Evolutionary conservation across 2,329 filamentous ascomycete species (phyloP), one percentile per base, ranked within the genome.

Genomic region (Aspergillus sp.): DNA sequence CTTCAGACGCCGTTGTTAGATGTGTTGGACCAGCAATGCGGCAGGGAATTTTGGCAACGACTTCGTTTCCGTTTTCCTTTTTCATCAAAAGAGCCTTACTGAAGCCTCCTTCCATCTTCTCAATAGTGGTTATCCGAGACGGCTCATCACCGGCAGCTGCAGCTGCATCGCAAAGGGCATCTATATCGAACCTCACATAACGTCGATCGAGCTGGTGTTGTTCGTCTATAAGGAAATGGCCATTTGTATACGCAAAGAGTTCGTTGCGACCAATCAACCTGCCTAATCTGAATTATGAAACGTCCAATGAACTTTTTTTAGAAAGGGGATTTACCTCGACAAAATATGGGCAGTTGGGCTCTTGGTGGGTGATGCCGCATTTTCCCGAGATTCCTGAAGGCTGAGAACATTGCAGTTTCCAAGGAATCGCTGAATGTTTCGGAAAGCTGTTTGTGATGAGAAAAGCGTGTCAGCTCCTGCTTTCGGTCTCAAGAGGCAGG

Each of bases 11-110:
- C 28, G 62, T 65, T 10, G 51, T 59, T n/a, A 56, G 56, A 1
- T 30, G 43, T 4, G 56, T n/a, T 19, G 58, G 59, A 5, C 63
- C 63, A 43, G 61, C 53, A 52, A 58, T 61, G 1, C 38, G 58
- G 48, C 54, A 65, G 0, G 62, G 61, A 32, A 66, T 55, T 26
- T 65, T 65, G 2, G 61, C 64, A 44, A 68, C 55, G 2, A 64
- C 45, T 42, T 65, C 59, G 2, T 30, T 52, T 28, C 58, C 58
- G 49, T 66, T 52, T 12, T 48, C 50, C 39, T 50, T 64, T 43
- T 10, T 57, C 48, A 67, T 53, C 3, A 62, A 33, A 9, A 66
- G 49, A 38, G 57, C 63, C 44, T 64, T 67, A 49, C 54, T 63
- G 43, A 65, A 65, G 2, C 56, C 56, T 19, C 63, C 60, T 46